These are phyloP conservation scores for Cercis canadensis DNA, from an alignment of 306 rosid genomes.

Conservation along the genomic window DNA sequence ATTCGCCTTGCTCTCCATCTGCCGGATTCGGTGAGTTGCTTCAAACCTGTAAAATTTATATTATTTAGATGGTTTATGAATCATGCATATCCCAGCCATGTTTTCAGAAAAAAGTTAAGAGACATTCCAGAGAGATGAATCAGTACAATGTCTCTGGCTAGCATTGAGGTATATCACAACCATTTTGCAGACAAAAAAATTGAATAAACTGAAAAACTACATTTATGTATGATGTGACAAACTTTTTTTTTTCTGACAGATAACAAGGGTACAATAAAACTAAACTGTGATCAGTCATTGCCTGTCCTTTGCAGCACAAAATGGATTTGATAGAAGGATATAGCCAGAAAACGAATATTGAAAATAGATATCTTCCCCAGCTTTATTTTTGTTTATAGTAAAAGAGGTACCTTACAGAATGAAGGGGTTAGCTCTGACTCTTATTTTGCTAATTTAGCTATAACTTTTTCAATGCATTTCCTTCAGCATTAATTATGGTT, in stretches of 20 bases:
- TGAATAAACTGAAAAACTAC: not conserved
- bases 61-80: conserved; percentile 1
- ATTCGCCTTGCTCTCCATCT: conserved; percentile 72
- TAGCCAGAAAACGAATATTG: too few species aligned
- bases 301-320: not conserved
- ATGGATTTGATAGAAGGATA: not conserved
- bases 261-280: not conserved
- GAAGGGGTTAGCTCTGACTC: too few species aligned
- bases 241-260: not conserved
- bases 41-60: conserved; percentile 66
- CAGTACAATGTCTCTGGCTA: not conserved
- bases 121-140: not conserved
- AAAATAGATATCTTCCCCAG: too few species aligned
- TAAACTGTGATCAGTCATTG: not conserved
- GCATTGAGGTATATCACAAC: not conserved
- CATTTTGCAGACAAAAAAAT: not conserved
- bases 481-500: too few species aligned
- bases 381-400: too few species aligned
- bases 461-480: too few species aligned
- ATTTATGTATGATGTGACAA: not conserved
- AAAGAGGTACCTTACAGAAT: too few species aligned
- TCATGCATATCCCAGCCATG: conserved; percentile 3
- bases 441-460: too few species aligned
- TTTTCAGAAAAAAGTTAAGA: not conserved
- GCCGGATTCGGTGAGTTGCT: conserved; percentile 76